A percentile compares a stretch with the other conserved stretches of the same genome.
Evolutionary conservation across 306 rosid genomes (phyloP).

Genomic region (Cucurbita pepo): DNA sequence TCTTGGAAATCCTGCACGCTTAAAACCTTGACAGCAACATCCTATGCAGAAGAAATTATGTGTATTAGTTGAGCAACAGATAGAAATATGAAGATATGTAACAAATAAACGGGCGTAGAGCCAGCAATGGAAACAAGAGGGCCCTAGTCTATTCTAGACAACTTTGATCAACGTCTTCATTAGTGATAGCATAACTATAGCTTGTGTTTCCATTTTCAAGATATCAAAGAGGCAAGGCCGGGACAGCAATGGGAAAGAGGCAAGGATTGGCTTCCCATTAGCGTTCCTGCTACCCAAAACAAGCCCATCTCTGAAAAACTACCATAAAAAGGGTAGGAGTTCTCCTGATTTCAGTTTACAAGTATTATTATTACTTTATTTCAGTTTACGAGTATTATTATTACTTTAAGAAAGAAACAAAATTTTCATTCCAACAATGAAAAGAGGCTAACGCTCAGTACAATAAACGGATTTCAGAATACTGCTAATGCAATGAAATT

Average conservation of each 20-base stretch:
- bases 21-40: conserved; percentile 92
- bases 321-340: background rate
- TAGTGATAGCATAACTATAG: background rate
- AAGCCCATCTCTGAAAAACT: background rate
- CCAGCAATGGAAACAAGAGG: background rate
- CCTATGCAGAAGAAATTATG: conserved; percentile 30
- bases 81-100: background rate
- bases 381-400: background rate
- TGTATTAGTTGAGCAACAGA: background rate
- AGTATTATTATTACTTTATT: background rate
- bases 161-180: background rate
- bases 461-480: no score
- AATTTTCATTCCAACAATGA: no score
- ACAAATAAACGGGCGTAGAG: background rate
- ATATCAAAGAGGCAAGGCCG: background rate
- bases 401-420: no score
- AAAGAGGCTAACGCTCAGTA: no score
- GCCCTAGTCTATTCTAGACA: background rate
- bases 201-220: background rate
- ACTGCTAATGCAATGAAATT: background rate
- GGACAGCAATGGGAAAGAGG: background rate
- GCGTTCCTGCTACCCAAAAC: background rate
- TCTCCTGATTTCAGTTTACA: background rate
- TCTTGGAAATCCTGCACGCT: conserved; percentile 73
- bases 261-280: background rate